Conservation (phyloP, 2,329 filamentous ascomycete genomes). For the Aschersonia sp. region DNA sequence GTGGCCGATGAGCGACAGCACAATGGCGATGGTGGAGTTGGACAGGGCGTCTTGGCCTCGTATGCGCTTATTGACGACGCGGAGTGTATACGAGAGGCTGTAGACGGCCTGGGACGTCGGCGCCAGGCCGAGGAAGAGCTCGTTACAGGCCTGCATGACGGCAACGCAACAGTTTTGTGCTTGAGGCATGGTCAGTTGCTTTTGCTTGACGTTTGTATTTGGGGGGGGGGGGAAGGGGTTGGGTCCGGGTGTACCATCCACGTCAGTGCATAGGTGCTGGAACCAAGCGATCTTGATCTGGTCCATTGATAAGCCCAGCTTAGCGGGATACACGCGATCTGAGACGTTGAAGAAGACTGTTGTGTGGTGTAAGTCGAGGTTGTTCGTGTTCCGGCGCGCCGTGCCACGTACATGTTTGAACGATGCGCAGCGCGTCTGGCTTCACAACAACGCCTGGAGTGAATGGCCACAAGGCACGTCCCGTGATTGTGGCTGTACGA, state of each 20-base stretch:
- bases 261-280: background rate
- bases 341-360: background rate
- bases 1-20: conserved; percentile 12
- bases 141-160: conserved; percentile 11
- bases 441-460: background rate
- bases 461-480: background rate
- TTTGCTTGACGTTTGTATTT: background rate
- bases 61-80: conserved; percentile 9
- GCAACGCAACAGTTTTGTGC: conserved; percentile 7
- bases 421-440: background rate
- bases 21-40: conserved; percentile 13
- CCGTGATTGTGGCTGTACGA: background rate
- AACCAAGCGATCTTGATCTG: background rate
- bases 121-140: conserved; percentile 5
- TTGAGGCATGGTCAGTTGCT: background rate
- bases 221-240: background rate
- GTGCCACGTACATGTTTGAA: background rate
- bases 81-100: conserved; percentile 10
- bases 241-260: background rate
- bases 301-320: background rate
- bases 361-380: background rate
- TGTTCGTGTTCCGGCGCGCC: background rate
- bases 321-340: background rate
- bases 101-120: conserved; percentile 7
- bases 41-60: conserved; percentile 10